Base-by-base conservation (phyloP, 1,284 basidiomycete species). In the Schizopora paradoxa region DNA sequence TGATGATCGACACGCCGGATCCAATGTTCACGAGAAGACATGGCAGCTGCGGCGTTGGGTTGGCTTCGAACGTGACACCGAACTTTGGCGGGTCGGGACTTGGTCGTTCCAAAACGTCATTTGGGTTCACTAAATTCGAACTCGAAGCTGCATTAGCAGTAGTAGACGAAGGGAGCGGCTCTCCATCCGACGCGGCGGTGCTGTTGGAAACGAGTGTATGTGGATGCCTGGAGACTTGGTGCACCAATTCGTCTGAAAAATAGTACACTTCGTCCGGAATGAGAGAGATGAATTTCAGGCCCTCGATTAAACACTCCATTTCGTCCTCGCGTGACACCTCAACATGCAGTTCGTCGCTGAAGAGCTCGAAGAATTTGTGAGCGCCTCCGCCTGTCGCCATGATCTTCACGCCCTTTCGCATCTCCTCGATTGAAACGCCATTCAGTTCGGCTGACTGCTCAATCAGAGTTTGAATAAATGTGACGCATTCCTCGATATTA, bases 231-330 rank as follows among this genome's bases (percentile, higher is more conserved):
- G 88, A 85, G 22, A 91, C 82, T 43, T 79, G 84, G 64, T 91
- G 85, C 43, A 98, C 94, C 55, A 98, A 81, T 67, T 97, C 89
- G 66, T 99, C 96, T 36, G 93, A 96, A 70, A 97, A 99, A 76
- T 86, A 98, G 67, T 98, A 99, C 26, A 94, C 94, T 66, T 99
- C 96, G 66, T 96, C 86, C 25, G 95, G 95, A 50, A 99, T 96
- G 61, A 91, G 82, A 23, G 90, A 87, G 65, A 98, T 90, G 67
- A 99, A 99, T 65, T 93, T 91, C 59, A 99, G 75, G 13, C 96
- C 96, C 54, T 94, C 88, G 54, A 99, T 99, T 58, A 99, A 68
- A 61, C 95, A 98, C 67, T 91, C 92, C 96, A 99, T 99, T 73
- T 99, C 96, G 64, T 99, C 96, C 66, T 98, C 95, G 47, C 85